Evolutionary conservation across 23 red algal genomes (phyloP), one percentile per base, ranked within the genome.

Genomic region (Gracilaria caudata): DNA sequence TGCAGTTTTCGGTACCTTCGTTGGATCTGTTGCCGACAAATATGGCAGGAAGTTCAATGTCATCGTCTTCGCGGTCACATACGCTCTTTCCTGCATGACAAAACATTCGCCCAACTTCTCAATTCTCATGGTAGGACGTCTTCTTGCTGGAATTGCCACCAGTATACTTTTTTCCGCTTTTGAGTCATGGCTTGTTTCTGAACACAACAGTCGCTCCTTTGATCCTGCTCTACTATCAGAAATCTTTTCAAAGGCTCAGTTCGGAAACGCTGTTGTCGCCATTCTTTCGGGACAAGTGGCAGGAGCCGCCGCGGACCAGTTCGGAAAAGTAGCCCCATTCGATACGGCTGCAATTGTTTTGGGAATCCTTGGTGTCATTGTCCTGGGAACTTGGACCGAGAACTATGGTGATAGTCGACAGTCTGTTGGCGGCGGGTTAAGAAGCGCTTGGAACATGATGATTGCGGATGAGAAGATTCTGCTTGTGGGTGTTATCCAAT

Each of bases 111-210:
- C 79, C 13, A 76, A 87, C 85, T 98, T 98, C 75, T 11, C 9
- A 12, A 68, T 98, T 44, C 88, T 98, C 21, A 70, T 98, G 58
- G 17, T 98, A 21, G 96, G 96, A 45, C 84, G 96, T 41, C 43
- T 93, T 24, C 82, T 98, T 1, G 96, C 81, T 55, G 96, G 96
- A 41, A 79, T 95, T 61, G 84, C 96, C 3, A 98, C 96, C 0
- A 95, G 92, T 32, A 92, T 98, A 17, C 80, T 98, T 23, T 98
- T 98, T 56, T 95, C 96, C 23, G 92, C 90, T 21, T 98, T 98
- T 87, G 96, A 98, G 45, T 83, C 93, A 47, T 98, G 96, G 96
- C 64, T 94, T 73, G 90, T 98, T 33, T 93, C 82, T 46, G 96
- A 98, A 72, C 96, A 98, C 81, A 88, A 86, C 68, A 75, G 53